Base-by-base conservation (phyloP, 768 basidiomycete genomes). In the Crassisporium funariophilum region DNA sequence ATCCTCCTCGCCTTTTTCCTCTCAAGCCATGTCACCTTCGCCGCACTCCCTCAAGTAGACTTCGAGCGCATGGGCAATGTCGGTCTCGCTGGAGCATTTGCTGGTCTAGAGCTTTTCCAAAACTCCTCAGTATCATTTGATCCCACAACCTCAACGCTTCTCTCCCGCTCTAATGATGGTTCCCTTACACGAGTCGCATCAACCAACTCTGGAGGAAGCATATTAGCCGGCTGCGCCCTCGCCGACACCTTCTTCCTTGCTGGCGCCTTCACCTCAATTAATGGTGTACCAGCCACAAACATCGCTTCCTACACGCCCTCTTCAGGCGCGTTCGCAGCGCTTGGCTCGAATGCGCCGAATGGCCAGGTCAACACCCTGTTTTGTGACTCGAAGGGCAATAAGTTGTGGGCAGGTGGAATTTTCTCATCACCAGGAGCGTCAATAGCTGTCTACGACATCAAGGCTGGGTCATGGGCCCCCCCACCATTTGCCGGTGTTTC, bases 21-120 rank as follows among this genome's bases (percentile, higher is more conserved):
- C 52, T 8, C 53, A 36, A 37, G 50, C 49, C 55, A 66, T 68
- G 65, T 47, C 42, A 67, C 58, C 39, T 54, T 56, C 45, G 71
- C 70, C 17, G 53, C 69, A 46, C 48, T 71, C 42, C 73, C 73
- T 41, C 63, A 66, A 49, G 70, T 77, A 57, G 73, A 75, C 54
- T 74, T 75, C 55, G 62, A 76, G 60, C 84, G 87, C 43, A 95
- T 99, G 91, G 95, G 95, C 53, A 84, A 77, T 44, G 93, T 98
- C 40, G 93, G 84, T 46, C 76, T 98, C 33, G 84, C 86, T 20
- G 95, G 95, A 47, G 76, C 88, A 24, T 99, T 98, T 62, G 79
- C 87, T 17, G 95, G 94, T 35, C 73, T 99, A 51, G 87, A 86
- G 61, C 60, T 94, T 47, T 85, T 87, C 75, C 71, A 82, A 60